These are phyloP conservation scores for Stagonosporopsis chrysanthemi DNA, from an alignment of 2,329 filamentous ascomycete genomes.

Conservation along the genomic window DNA sequence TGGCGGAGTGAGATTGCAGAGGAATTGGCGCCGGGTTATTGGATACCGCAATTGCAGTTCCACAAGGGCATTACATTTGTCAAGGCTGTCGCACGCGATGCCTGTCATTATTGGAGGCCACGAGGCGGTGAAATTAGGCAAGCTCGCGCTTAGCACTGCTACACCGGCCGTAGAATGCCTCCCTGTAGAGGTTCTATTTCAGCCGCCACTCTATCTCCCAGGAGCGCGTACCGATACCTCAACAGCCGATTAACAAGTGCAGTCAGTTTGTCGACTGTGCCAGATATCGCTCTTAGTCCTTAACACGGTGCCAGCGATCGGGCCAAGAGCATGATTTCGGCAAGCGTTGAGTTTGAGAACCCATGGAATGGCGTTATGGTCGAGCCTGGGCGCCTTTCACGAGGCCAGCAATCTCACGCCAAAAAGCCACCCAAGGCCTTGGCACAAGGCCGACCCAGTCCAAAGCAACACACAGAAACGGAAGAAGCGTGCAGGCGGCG, in stretches of 20 bases:
- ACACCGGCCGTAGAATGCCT: not conserved
- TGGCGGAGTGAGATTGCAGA: slow-evolving; percentile 32
- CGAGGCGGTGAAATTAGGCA: not conserved
- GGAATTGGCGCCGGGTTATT: slow-evolving; percentile 22
- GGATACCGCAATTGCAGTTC: slow-evolving; percentile 28
- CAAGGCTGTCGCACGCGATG: slow-evolving; percentile 21
- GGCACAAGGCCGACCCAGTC: slow-evolving; percentile 32
- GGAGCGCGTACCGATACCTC: slow-evolving; percentile 21
- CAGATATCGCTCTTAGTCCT: slow-evolving; percentile 21
- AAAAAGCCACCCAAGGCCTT: slow-evolving; percentile 50
- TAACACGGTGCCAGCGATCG: slow-evolving; percentile 26
- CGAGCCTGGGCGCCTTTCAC: slow-evolving; percentile 35
- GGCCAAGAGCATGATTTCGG: slow-evolving; percentile 45
- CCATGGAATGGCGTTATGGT: slow-evolving; percentile 34
- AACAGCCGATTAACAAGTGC: slow-evolving; percentile 23
- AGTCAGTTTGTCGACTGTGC: slow-evolving; percentile 11
- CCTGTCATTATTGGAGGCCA: not conserved
- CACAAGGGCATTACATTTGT: slow-evolving; percentile 31
- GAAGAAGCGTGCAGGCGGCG: slow-evolving; percentile 30
- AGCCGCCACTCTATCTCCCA: slow-evolving; percentile 22
- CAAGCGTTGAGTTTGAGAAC: slow-evolving; percentile 46
- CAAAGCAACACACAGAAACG: slow-evolving; percentile 23
- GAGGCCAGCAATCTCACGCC: slow-evolving; percentile 32
- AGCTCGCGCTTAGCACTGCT: slow-evolving; percentile 1
- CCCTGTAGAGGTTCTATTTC: slow-evolving; percentile 23